These are phyloP conservation scores for Salix dunnii DNA, from an alignment of 345 rosid species.

Conservation along the genomic window DNA sequence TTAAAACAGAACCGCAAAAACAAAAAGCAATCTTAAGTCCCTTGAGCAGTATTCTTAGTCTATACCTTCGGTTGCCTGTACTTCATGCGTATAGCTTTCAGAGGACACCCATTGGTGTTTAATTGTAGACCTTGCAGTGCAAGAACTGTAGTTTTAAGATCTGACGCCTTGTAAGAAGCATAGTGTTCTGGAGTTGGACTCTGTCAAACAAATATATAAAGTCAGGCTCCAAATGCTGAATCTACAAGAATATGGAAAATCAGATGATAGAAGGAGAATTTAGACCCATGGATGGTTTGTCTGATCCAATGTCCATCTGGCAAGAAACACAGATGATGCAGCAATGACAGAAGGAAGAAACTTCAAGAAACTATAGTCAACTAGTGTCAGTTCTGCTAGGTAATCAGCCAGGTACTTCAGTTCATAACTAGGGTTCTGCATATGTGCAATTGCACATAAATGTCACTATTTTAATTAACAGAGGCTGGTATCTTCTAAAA, in stretches of 20 bases:
- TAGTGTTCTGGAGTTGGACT: constrained; percentile 77
- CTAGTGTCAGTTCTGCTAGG: constrained; percentile 71
- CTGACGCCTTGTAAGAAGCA: constrained; percentile 59
- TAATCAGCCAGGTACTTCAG: constrained; percentile 74
- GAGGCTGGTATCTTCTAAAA: not conserved
- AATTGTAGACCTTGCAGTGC: constrained; percentile 67
- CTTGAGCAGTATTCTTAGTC: not conserved
- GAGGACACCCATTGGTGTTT: constrained; percentile 60
- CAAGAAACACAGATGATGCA: constrained; percentile 89
- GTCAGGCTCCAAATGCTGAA: constrained; percentile 7
- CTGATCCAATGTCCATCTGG: constrained; percentile 85
- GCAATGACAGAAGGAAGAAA: constrained; percentile 77
- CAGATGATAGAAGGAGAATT: constrained; percentile 16
- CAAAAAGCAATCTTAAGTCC: not conserved
- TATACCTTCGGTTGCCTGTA: constrained; percentile 68
- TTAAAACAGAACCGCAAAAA: not conserved
- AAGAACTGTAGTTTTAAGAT: constrained; percentile 48
- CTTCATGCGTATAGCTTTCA: constrained; percentile 64
- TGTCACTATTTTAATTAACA: constrained; percentile 8
- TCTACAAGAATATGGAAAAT: constrained; percentile 1
- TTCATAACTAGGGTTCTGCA: constrained; percentile 73
- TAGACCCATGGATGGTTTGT: constrained; percentile 85
- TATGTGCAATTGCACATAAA: constrained; percentile 13
- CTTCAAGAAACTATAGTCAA: constrained; percentile 56
- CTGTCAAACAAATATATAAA: constrained; percentile 30